These are phyloP conservation scores for Durotheca rogersii DNA, from an alignment of 495 filamentous ascomycete genomes.

Conservation along the genomic window DNA sequence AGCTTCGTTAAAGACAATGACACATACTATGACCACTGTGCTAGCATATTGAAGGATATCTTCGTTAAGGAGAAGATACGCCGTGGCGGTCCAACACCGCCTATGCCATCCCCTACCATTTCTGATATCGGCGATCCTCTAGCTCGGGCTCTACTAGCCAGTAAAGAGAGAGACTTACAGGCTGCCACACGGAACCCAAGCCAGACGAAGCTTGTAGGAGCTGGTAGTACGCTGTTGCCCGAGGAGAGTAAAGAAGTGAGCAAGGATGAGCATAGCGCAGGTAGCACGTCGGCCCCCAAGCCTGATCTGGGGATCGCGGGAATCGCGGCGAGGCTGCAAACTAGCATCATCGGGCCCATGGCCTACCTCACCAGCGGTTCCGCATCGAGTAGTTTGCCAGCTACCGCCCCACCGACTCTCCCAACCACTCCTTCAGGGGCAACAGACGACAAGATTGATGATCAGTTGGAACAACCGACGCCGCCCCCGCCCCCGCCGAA, in stretches of 20 bases:
- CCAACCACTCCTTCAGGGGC: conserved; percentile 42
- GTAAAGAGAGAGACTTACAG: conserved; percentile 41
- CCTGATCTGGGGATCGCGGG: conserved; percentile 34
- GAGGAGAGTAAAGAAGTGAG: conserved; percentile 35
- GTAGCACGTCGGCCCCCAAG: conserved; percentile 32
- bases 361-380: conserved; percentile 36
- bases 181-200: conserved; percentile 25
- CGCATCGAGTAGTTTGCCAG: conserved; percentile 40
- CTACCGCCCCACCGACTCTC: conserved; percentile 45
- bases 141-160: conserved; percentile 31
- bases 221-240: conserved; percentile 36
- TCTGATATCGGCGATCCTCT: conserved; percentile 47
- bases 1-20: conserved; percentile 99
- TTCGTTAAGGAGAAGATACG: conserved; percentile 74
- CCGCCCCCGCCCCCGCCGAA: conserved; percentile 83
- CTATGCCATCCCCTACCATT: conserved; percentile 46
- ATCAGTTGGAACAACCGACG: conserved; percentile 33
- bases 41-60: conserved; percentile 79
- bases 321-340: conserved; percentile 38
- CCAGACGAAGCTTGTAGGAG: conserved; percentile 38
- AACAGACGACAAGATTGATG: conserved; percentile 31
- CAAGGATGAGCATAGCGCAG: conserved; percentile 35
- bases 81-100: conserved; percentile 44
- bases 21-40: conserved; percentile 92
- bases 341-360: conserved; percentile 38